These are phyloP conservation scores for Carex myosuroides DNA, from an alignment of 176 grass and related monocot genomes.

Conservation along the genomic window DNA sequence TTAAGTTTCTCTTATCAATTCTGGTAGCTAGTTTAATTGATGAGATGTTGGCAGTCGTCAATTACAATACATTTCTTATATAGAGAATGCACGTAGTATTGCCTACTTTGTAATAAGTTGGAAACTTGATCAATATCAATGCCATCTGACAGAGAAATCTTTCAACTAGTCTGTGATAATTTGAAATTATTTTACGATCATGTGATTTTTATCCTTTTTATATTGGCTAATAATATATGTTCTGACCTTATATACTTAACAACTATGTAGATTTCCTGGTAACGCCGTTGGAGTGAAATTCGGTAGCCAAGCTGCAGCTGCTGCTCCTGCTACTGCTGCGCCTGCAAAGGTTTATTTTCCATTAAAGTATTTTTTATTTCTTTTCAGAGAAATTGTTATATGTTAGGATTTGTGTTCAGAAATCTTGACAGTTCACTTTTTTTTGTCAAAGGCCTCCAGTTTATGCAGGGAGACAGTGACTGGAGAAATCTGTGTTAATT, in stretches of 20 bases:
- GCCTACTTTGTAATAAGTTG: background rate
- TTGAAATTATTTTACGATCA: background rate
- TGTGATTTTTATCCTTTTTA: background rate
- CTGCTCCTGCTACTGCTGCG: conserved; percentile 37
- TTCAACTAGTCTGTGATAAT: background rate
- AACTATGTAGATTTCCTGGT: conserved; percentile 63
- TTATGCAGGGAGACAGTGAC: background rate
- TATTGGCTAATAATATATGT: background rate
- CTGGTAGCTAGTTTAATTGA: background rate
- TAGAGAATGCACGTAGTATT: background rate
- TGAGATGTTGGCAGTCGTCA: background rate
- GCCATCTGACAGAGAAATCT: background rate
- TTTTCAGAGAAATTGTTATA: background rate
- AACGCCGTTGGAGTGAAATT: conserved; percentile 60
- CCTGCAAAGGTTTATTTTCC: conserved; percentile 40
- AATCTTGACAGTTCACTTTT: background rate
- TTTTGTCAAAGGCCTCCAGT: background rate
- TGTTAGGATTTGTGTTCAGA: background rate
- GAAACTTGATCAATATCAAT: too few species aligned
- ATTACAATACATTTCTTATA: background rate
- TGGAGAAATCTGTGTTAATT: background rate
- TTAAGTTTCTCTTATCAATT: conserved; percentile 1
- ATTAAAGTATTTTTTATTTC: background rate
- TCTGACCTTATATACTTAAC: conserved; percentile 3
- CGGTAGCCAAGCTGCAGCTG: conserved; percentile 22